These are phyloP conservation scores for Macrocybe gigantea DNA, from an alignment of 768 basidiomycete genomes.

Conservation along the genomic window DNA sequence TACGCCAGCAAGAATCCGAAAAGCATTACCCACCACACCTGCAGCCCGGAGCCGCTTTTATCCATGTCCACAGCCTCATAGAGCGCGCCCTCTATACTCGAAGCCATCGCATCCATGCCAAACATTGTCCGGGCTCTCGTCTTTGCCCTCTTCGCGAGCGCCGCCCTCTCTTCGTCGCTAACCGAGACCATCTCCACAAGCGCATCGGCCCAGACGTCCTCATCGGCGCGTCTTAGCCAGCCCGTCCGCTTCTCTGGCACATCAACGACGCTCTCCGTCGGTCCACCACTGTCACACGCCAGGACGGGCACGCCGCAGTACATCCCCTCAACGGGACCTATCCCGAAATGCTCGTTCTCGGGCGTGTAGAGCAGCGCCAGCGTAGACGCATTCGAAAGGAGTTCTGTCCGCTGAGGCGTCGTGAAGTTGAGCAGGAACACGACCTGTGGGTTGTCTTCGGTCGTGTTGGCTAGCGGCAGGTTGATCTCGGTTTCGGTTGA, in stretches of 20 bases:
- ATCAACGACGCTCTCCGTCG: constrained; percentile 73
- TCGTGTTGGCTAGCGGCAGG: constrained; percentile 34
- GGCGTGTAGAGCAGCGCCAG: constrained; percentile 88
- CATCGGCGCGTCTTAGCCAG: constrained; percentile 61
- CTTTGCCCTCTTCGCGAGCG: constrained; percentile 50
- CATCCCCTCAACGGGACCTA: constrained; percentile 95
- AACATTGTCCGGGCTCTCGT: constrained; percentile 61
- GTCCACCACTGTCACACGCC: constrained; percentile 84
- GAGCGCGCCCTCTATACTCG: constrained; percentile 50
- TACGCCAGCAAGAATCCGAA: no score
- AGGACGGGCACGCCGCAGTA: constrained; percentile 85
- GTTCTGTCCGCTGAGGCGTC: constrained; percentile 72
- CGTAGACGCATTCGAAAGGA: constrained; percentile 64
- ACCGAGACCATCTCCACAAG: constrained; percentile 54
- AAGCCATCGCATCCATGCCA: constrained; percentile 71
- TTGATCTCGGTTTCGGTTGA: constrained; percentile 28
- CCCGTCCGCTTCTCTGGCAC: constrained; percentile 53
- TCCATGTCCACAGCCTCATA: constrained; percentile 50
- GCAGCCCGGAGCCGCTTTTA: no score
- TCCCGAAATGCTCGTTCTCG: constrained; percentile 94
- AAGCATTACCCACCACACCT: no score
- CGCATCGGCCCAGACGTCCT: constrained; percentile 65
- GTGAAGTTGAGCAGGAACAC: constrained; percentile 93
- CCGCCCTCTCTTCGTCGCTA: constrained; percentile 30
- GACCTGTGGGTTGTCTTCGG: constrained; percentile 47